Evolutionary conservation across 1,284 basidiomycete species (phyloP), one percentile per base, ranked within the genome.

Genomic region (Hemileia vastatrix): DNA sequence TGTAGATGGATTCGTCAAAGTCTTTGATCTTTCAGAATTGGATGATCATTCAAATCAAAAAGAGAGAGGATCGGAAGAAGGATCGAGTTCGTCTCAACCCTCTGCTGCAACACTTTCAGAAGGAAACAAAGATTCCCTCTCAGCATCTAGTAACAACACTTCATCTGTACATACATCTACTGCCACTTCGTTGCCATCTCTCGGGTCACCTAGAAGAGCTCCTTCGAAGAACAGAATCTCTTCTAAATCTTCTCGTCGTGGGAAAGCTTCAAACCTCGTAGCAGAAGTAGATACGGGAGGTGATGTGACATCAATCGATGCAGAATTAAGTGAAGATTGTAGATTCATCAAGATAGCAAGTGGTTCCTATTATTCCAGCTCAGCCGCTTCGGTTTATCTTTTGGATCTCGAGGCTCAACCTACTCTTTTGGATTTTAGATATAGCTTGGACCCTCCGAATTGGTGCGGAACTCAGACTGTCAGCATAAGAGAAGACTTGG

Each of bases 281-380:
- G 65, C 65, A 2, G 65, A 66, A 53, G 50, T 60, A 19, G 65
- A 67, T 44, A 66, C 65, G n/a, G 60, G 63, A 33, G 67, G 62
- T 31, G 67, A 67, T 36, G 51, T 67, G 2, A 64, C 62, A 2
- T 49, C 60, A 11, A 15, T 67, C 31, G 67, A 67, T 50, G 67
- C 65, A 4, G 43, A 63, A 27, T 23, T 66, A n/a, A 40, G 58
- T n/a, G 21, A 23, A 2, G 55, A 50, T 18, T 45, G 31, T 24
- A 21, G 23, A 4, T 48, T 18, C 6, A 23, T 67, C 44, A 40
- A 15, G 19, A 57, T 66, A 43, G 66, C 65, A 32, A 65, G 63
- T 23, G 63, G 67, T 13, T 66, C 63, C 2, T n/a, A n/a, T n/a
- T n/a, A n/a, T n/a, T n/a, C n/a, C n/a, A n/a, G n/a, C n/a, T n/a